Evolutionary conservation across 768 basidiomycete genomes (phyloP).

Genomic region (Panus rudis): DNA sequence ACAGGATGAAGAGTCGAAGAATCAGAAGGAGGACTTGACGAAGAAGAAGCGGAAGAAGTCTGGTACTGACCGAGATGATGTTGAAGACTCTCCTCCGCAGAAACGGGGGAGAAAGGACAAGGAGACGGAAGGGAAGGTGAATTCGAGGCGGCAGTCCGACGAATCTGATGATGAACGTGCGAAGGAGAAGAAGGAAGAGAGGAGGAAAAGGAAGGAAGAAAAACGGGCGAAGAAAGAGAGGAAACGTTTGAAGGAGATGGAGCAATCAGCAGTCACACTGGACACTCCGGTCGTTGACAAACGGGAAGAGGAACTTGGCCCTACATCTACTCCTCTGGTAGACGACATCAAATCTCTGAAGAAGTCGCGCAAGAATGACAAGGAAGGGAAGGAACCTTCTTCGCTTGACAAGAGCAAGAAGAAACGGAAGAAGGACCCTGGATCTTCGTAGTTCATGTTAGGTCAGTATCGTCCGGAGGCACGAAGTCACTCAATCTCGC

Average conservation of each 20-base stretch:
- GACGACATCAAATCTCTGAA: not conserved
- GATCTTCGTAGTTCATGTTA: no score
- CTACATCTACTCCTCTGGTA: not conserved
- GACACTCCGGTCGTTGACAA: not conserved
- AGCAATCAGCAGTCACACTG: not conserved
- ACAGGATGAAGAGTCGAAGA: not conserved
- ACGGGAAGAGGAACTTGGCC: conserved; percentile 3
- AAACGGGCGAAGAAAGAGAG: conserved; percentile 7
- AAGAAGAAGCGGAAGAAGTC: not conserved
- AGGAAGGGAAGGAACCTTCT: not conserved
- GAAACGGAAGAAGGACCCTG: not conserved
- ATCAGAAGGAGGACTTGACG: not conserved
- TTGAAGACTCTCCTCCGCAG: not conserved
- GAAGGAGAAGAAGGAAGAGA: conserved; percentile 3
- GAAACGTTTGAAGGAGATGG: conserved; percentile 3
- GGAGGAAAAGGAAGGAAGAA: conserved; percentile 1
- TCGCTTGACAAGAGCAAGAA: not conserved
- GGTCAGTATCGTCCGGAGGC: no score
- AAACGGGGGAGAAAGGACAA: not conserved
- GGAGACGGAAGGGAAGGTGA: conserved; percentile 4
- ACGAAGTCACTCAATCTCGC: no score
- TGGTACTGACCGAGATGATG: not conserved
- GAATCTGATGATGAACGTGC: conserved; percentile 1
- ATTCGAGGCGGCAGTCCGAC: no score
- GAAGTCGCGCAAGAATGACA: not conserved